phyloP scores from a whole-genome alignment of 371 early-diverging fungal genomes.

The Mortierella sp. region DNA sequence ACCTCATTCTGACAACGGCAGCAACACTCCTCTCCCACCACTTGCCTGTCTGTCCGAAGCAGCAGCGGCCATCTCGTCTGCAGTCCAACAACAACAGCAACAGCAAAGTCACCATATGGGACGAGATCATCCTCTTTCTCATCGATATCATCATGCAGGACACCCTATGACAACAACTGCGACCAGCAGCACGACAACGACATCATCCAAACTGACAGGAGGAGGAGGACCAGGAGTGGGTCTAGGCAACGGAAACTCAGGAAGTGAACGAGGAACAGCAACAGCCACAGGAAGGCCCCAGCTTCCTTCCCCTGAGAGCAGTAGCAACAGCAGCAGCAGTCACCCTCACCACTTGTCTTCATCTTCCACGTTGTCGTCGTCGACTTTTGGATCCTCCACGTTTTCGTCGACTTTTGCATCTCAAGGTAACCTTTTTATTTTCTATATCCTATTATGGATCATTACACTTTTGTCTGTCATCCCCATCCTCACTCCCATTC shows the following conservation, averaged over 20 bases:
- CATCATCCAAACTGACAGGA: not conserved
- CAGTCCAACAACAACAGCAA: not conserved
- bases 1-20: not conserved
- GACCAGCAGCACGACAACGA: not conserved
- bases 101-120: not conserved
- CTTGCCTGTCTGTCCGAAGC: conserved; percentile 1
- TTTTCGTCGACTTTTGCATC: not conserved
- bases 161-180: not conserved
- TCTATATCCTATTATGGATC: no score
- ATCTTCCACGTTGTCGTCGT: conserved; percentile 5
- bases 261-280: not conserved
- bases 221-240: not conserved
- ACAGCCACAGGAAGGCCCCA: not conserved
- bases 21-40: not conserved
- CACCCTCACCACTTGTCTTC: not conserved
- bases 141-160: conserved; percentile 2
- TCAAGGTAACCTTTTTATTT: no score
- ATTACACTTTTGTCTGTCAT: not conserved
- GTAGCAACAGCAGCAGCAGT: not conserved
- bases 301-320: conserved; percentile 2
- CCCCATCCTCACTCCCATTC: not conserved
- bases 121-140: not conserved
- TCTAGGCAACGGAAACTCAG: not conserved
- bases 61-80: conserved; percentile 6
- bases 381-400: conserved; percentile 10